Evolutionary conservation across 805 yeast species (phyloP).

Genomic region (Grigorovia yakushimaensis): DNA sequence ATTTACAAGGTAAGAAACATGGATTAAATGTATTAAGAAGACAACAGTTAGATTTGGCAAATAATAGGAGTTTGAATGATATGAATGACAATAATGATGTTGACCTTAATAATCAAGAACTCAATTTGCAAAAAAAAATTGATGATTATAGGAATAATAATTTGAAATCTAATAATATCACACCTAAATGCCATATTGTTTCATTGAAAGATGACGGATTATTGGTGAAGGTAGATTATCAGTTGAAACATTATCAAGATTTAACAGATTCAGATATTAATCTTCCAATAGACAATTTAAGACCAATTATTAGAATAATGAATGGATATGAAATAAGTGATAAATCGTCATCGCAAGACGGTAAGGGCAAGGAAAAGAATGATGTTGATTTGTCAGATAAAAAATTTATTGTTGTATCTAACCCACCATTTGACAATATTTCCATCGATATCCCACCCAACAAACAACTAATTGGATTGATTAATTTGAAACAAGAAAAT

Average conservation of each 20-base stretch:
- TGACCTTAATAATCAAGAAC: constrained; percentile 3
- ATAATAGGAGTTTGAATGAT: neutral
- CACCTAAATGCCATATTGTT: constrained; percentile 57
- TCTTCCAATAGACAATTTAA: constrained; percentile 27
- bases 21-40: constrained; percentile 61
- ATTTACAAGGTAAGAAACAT: constrained; percentile 78
- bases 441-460: constrained; percentile 57
- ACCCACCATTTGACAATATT: constrained; percentile 81
- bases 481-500: constrained; percentile 25
- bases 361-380: constrained; percentile 34
- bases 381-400: constrained; percentile 19
- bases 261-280: constrained; percentile 19
- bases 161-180: constrained; percentile 6
- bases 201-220: constrained; percentile 52
- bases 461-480: constrained; percentile 30
- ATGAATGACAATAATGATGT: neutral
- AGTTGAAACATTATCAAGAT: neutral
- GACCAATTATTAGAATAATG: constrained; percentile 61
- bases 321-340: constrained; percentile 61
- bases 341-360: too few species aligned
- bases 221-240: neutral
- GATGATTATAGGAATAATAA: constrained; percentile 50
- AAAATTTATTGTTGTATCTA: constrained; percentile 64
- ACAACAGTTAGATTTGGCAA: constrained; percentile 20
- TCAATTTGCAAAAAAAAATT: constrained; percentile 16